These are phyloP conservation scores for Ephemerocybe angulata DNA, from an alignment of 768 basidiomycete species.

Conservation along the genomic window DNA sequence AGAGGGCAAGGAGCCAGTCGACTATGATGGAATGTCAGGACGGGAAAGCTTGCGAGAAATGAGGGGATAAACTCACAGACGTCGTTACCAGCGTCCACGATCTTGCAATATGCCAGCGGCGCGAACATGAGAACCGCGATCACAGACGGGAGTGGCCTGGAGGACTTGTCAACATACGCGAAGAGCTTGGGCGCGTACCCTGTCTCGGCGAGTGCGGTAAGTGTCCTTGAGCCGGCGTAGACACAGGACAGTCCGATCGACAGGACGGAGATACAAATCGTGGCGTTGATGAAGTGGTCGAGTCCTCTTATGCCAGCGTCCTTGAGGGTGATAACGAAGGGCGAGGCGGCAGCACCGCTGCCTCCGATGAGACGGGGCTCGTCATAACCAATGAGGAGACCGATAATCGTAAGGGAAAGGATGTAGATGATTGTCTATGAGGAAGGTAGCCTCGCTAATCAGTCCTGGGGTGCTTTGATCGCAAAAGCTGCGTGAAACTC, in stretches of 20 bases:
- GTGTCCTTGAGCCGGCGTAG: constrained; percentile 43
- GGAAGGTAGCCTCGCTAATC: neutral
- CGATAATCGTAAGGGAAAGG: constrained; percentile 41
- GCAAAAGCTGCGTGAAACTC: too few species aligned
- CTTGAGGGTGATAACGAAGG: constrained; percentile 43
- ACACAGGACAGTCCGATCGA: constrained; percentile 45
- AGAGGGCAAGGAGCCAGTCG: constrained; percentile 44
- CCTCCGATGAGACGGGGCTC: constrained; percentile 36
- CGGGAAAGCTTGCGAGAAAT: neutral
- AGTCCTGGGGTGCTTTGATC: too few species aligned
- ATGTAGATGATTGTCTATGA: constrained; percentile 42
- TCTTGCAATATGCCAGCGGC: constrained; percentile 39
- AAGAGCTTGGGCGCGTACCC: constrained; percentile 44
- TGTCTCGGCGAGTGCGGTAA: constrained; percentile 44
- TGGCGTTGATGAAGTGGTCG: constrained; percentile 41
- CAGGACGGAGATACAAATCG: constrained; percentile 44
- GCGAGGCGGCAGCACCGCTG: constrained; percentile 39
- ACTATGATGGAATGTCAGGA: constrained; percentile 20
- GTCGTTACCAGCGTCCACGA: constrained; percentile 23
- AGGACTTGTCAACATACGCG: constrained; percentile 44
- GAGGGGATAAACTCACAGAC: constrained; percentile 32
- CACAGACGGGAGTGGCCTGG: constrained; percentile 41
- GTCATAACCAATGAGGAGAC: constrained; percentile 35
- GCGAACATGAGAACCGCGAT: constrained; percentile 34
- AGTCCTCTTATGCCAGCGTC: constrained; percentile 37